Evolutionary conservation across 1,284 basidiomycete genomes (phyloP), one percentile per base, ranked within the genome.

Genomic region (Mycena sp.): DNA sequence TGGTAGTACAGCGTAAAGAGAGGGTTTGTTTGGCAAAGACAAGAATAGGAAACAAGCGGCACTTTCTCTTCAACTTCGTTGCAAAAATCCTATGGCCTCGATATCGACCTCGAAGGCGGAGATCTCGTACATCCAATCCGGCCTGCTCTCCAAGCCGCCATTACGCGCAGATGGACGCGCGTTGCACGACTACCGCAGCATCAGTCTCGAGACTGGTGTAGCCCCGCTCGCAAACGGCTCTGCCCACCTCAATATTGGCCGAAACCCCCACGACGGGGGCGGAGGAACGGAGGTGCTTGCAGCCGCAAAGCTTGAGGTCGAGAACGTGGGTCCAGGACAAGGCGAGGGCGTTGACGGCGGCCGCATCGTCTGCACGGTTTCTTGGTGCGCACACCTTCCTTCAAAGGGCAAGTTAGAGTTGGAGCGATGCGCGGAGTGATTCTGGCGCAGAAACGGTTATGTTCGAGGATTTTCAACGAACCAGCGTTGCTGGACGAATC

Each of bases 221-320:
- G 85, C 87, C 21, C 89, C 91, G 4, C 81, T 92, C 6, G 89
- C 92, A 25, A 94, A 92, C 66, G 93, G 93, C 14, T 93, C 91
- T 65, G 91, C 91, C 10, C 83, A 85, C 19, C 77, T 93, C 6
- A 87, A 81, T 63, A 84, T 94, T 21, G 92, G 91, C 3, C 82
- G 83, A 64, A 81, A 81, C 63, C 76, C 82, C 4, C 77, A 84
- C 43, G 85, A 87, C 52, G 83, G 82, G 6, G 82, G 84, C 4
- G 89, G 88, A 5, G 86, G 88, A 0, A 91, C 90, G 0, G 89
- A 91, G 67, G 80, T 91, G 5, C 72, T 91, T 11, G 89, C 87
- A 11, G 91, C 90, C 0, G 81, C 85, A 3, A 92, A 92, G 69
- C 81, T 94, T 1, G 92, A 94, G 67, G 90, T 93, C 0, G 88